Evolutionary conservation across 768 basidiomycete genomes (phyloP).

Genomic region (Suillus subalutaceus): DNA sequence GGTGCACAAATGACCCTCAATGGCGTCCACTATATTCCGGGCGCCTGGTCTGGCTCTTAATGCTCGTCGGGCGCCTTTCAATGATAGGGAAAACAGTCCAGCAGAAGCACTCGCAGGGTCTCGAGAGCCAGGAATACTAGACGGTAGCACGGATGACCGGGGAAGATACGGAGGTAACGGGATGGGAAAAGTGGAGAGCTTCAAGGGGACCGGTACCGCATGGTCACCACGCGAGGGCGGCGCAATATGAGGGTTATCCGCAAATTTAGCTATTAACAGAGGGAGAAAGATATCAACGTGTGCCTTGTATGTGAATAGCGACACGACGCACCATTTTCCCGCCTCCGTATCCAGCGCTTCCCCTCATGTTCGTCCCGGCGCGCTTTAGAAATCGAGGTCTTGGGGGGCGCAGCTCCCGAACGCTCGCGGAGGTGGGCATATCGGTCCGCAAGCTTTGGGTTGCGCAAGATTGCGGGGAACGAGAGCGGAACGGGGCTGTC

Average conservation of each 20-base stretch:
- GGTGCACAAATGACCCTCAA: slow-evolving; percentile 62
- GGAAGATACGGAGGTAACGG: slow-evolving; percentile 74
- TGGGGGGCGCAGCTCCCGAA: slow-evolving; percentile 14
- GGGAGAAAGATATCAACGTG: slow-evolving; percentile 11
- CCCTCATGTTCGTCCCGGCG: slow-evolving; percentile 69
- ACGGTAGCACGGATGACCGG: slow-evolving; percentile 57
- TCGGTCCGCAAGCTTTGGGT: slow-evolving; percentile 52
- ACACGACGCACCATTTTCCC: slow-evolving; percentile 66
- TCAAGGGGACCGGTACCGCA: slow-evolving; percentile 43
- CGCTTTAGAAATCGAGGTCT: slow-evolving; percentile 39
- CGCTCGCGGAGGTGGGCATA: slow-evolving; percentile 53
- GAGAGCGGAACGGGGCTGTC: slow-evolving; percentile 54
- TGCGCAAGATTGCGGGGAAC: slow-evolving; percentile 71
- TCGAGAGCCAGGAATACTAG: slow-evolving; percentile 38
- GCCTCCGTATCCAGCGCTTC: slow-evolving; percentile 75
- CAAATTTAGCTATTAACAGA: slow-evolving; percentile 58
- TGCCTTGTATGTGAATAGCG: neutral
- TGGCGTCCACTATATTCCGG: slow-evolving; percentile 62
- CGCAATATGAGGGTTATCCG: slow-evolving; percentile 72
- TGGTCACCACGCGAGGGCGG: slow-evolving; percentile 64
- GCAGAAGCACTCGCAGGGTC: slow-evolving; percentile 65
- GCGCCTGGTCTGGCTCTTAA: slow-evolving; percentile 57
- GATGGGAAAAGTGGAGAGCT: slow-evolving; percentile 68
- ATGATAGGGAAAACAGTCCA: slow-evolving; percentile 74
- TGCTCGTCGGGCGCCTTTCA: slow-evolving; percentile 74